Percentiles rank a stretch among this genome's conserved stretches.
phyloP scores from a whole-genome alignment of 176 grass and related monocot genomes.

The Triticum urartu region DNA sequence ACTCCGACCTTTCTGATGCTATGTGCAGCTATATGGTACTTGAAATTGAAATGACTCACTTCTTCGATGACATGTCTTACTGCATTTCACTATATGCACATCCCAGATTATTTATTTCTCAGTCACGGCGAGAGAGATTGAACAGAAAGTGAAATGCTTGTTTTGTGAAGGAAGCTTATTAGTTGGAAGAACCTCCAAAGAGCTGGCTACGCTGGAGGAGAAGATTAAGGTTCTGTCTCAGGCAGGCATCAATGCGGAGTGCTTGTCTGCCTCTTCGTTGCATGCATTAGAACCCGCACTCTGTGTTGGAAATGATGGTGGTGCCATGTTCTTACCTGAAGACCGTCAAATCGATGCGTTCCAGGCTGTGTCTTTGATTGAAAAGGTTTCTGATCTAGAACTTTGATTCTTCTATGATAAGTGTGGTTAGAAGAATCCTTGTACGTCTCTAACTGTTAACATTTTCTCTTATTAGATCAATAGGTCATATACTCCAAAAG shows the following conservation, averaged over 20 bases:
- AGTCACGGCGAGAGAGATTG: background rate
- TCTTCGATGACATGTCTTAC: background rate
- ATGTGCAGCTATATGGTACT: background rate
- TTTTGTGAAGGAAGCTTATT: conserved; percentile 79
- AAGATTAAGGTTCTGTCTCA: conserved; percentile 58
- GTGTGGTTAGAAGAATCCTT: background rate
- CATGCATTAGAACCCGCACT: conserved; percentile 62
- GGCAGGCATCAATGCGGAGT: conserved; percentile 68
- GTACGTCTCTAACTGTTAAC: background rate
- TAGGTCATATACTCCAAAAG: conserved; percentile 56
- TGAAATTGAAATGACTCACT: background rate
- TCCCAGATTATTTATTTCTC: background rate
- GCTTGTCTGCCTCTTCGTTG: conserved; percentile 51
- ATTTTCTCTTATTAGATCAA: conserved; percentile 55
- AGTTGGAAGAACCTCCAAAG: conserved; percentile 63
- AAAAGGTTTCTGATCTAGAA: conserved; percentile 56
- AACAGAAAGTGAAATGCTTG: conserved; percentile 18
- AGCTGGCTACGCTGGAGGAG: conserved; percentile 58
- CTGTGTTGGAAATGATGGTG: conserved; percentile 58
- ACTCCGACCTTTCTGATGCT: background rate
- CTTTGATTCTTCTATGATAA: conserved; percentile 2
- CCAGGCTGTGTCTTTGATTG: conserved; percentile 75
- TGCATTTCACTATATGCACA: background rate
- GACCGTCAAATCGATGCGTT: conserved; percentile 82
- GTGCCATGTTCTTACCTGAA: conserved; percentile 68